phyloP scores from a whole-genome alignment of 2,329 filamentous ascomycete species.

The Hirsutella rhossiliensis region DNA sequence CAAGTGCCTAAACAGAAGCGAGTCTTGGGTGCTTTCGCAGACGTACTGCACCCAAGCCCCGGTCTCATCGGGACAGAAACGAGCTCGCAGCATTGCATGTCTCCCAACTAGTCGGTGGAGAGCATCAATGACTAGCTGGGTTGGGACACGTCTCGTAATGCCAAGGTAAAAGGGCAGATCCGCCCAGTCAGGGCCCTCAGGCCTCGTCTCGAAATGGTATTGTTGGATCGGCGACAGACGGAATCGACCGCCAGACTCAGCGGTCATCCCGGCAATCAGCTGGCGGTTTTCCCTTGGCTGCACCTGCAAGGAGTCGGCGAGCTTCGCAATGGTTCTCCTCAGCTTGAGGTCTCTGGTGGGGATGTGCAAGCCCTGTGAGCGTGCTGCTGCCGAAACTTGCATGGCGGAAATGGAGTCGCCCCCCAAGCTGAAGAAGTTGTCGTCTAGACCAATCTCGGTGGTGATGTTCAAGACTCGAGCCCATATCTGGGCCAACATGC shows the following conservation, averaged over 20 bases:
- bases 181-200: background rate
- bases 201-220: background rate
- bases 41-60: background rate
- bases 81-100: background rate
- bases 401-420: constrained; percentile 6
- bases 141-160: background rate
- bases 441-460: constrained; percentile 2
- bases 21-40: background rate
- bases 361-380: constrained; percentile 14
- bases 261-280: background rate
- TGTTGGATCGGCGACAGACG: background rate
- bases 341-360: background rate
- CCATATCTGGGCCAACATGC: constrained; percentile 5
- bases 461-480: constrained; percentile 1
- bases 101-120: background rate
- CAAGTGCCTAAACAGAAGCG: background rate
- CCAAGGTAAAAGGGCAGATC: background rate
- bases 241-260: background rate
- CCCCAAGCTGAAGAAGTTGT: constrained; percentile 4
- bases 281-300: background rate
- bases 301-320: background rate
- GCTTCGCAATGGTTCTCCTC: background rate
- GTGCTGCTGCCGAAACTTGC: constrained; percentile 26
- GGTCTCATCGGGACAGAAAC: background rate
- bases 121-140: background rate